Conservation (phyloP, 1,284 basidiomycete species). For the Cutaneotrichosporon curvatum region DNA sequence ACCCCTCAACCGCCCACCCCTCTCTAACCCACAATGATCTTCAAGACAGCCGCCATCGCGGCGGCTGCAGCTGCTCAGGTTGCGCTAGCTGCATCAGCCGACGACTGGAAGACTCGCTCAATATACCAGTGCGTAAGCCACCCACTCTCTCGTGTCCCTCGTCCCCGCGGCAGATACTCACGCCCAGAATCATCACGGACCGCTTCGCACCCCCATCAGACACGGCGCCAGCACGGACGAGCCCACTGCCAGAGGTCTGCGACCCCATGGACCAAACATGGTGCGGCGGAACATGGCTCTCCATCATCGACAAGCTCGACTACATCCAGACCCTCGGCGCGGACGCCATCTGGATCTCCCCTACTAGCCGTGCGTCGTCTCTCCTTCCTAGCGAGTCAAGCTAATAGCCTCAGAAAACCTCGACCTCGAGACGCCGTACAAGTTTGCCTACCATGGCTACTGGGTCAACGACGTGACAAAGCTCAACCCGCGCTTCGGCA, state of each 20-base stretch:
- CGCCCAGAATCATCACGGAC: conserved; percentile 61
- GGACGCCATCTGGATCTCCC: conserved; percentile 57
- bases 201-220: conserved; percentile 59
- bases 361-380: conserved; percentile 19
- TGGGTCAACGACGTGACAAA: conserved; percentile 55
- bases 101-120: conserved; percentile 42
- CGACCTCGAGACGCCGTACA: conserved; percentile 59
- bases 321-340: conserved; percentile 71
- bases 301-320: conserved; percentile 63
- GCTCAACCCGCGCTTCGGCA: conserved; percentile 63
- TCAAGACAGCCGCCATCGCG: background rate
- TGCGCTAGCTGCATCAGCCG: conserved; percentile 31
- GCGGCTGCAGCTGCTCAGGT: conserved; percentile 7
- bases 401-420: conserved; percentile 53
- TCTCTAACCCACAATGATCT: too few relatives aligned
- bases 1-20: too few relatives aligned
- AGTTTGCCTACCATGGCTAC: conserved; percentile 44
- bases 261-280: conserved; percentile 45
- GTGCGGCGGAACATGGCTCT: conserved; percentile 72
- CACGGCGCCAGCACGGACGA: conserved; percentile 50
- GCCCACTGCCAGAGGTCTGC: conserved; percentile 44
- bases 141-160: background rate
- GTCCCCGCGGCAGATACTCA: conserved; percentile 1
- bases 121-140: conserved; percentile 44
- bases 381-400: background rate